A percentile compares a stretch with the other conserved stretches of the same genome.
Evolutionary conservation across 257 asterid genomes (phyloP).

Genomic region (Fraxinus americana): DNA sequence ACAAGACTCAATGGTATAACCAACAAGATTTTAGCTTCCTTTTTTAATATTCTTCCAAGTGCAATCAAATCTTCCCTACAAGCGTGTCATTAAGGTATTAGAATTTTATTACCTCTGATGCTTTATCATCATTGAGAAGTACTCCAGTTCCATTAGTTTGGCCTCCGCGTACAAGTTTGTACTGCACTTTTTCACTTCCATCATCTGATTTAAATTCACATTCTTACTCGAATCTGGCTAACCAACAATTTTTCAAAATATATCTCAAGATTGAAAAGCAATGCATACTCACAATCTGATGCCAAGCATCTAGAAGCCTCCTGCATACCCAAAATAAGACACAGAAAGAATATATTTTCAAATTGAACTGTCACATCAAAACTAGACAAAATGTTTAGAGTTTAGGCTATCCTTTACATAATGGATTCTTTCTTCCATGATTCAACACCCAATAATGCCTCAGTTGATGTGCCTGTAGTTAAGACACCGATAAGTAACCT

Average conservation of each 20-base stretch:
- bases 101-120: constrained; percentile 33
- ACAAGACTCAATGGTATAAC: background rate
- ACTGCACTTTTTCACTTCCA: constrained; percentile 40
- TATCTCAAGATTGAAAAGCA: constrained; percentile 3
- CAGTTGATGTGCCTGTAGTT: constrained; percentile 44
- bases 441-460: constrained; percentile 59
- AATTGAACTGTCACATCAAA: background rate
- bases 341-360: background rate
- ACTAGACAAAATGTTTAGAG: constrained; percentile 5
- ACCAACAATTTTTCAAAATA: background rate
- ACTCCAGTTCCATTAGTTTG: constrained; percentile 33
- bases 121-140: constrained; percentile 28
- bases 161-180: constrained; percentile 49
- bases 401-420: constrained; percentile 38
- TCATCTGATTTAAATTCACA: constrained; percentile 22
- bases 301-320: constrained; percentile 48
- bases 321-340: constrained; percentile 28
- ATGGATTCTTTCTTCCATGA: constrained; percentile 61
- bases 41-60: background rate
- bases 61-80: background rate
- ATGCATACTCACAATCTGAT: constrained; percentile 40
- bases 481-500: constrained; percentile 18
- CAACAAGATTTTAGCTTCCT: background rate
- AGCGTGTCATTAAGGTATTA: background rate
- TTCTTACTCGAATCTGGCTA: constrained; percentile 11